Base-by-base conservation (phyloP, 2,329 filamentous ascomycete species). In the Phialophora chinensis region DNA sequence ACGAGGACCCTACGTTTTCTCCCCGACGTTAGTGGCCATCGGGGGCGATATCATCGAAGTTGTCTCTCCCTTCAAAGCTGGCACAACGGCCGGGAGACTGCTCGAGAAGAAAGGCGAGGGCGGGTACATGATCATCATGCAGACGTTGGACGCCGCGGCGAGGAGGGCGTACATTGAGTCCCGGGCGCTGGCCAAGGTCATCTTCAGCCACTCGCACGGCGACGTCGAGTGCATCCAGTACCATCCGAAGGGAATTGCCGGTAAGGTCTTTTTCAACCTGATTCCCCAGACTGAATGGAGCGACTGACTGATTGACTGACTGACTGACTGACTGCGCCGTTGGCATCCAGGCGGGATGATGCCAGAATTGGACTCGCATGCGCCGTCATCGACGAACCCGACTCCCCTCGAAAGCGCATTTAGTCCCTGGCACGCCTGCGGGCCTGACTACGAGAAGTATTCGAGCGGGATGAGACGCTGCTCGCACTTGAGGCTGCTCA, bases 61-160 rank as follows among this genome's bases (percentile, higher is more conserved):
- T 64, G 47, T 61, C 56, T 76, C 80, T 1, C 80, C 81, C 1
- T 74, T 76, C 62, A 72, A 73, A 44, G 60, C 72, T 1, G 71
- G 74, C n/a, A 81, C 80, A 0, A 79, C 80, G 0, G 81, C 78
- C 1, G 77, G 78, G 7, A 73, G 80, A 35, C 69, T 81, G 4
- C 77, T 82, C 17, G 62, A 75, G 1, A 82, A 80, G 70, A 75
- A 77, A 33, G 79, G 79, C 10, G 78, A 82, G 62, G 79, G 80
- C 7, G 81, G 81, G 3, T 83, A 82, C 69, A 83, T 83, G 80
- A 77, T 82, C 63, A 82, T 82, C 60, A 82, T 83, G 80, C 80
- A 83, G 68, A 82, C 77, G 1, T 69, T 73, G 10, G 77, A 81
- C 58, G 81, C 81, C 6, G 70, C 66, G 23, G 73, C 73, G 55